Percentiles rank a stretch among this genome's conserved stretches.
Evolutionary conservation across 2,329 filamentous ascomycete species (phyloP).

Genomic region (Onygenales sp.): DNA sequence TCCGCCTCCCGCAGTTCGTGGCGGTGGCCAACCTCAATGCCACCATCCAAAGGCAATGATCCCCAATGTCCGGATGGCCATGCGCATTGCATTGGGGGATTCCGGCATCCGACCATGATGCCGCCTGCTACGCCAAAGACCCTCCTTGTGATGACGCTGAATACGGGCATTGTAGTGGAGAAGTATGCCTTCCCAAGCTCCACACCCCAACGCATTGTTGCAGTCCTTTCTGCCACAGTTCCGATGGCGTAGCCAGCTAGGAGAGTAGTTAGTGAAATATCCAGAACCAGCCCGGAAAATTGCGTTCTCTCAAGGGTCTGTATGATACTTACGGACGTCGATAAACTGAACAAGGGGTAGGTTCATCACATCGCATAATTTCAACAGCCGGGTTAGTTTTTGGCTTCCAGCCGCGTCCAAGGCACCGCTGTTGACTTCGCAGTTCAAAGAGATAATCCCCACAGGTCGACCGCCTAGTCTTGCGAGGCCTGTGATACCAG

Average conservation of each 20-base stretch:
- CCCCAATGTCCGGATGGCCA: slow-evolving; percentile 58
- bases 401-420: slow-evolving; percentile 52
- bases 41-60: slow-evolving; percentile 52
- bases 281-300: not conserved
- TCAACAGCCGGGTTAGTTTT: slow-evolving; percentile 51
- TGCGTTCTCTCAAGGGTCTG: not conserved
- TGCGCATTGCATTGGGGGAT: slow-evolving; percentile 51
- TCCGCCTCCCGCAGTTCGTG: slow-evolving; percentile 49
- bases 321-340: slow-evolving; percentile 41
- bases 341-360: slow-evolving; percentile 55
- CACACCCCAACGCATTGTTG: slow-evolving; percentile 57
- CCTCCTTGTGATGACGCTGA: slow-evolving; percentile 52
- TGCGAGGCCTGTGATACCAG: slow-evolving; percentile 52
- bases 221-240: slow-evolving; percentile 51
- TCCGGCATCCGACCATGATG: slow-evolving; percentile 53
- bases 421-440: slow-evolving; percentile 52
- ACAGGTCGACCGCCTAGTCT: slow-evolving; percentile 48
- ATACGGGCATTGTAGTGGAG: slow-evolving; percentile 53
- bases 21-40: slow-evolving; percentile 55
- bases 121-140: slow-evolving; percentile 56
- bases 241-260: slow-evolving; percentile 52
- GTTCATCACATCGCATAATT: slow-evolving; percentile 58
- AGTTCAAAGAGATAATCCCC: slow-evolving; percentile 52
- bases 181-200: slow-evolving; percentile 54
- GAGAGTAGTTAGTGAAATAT: slow-evolving; percentile 6